Evolutionary conservation across 2,329 filamentous ascomycete species (phyloP).

Genomic region (Clarireedia sp.): DNA sequence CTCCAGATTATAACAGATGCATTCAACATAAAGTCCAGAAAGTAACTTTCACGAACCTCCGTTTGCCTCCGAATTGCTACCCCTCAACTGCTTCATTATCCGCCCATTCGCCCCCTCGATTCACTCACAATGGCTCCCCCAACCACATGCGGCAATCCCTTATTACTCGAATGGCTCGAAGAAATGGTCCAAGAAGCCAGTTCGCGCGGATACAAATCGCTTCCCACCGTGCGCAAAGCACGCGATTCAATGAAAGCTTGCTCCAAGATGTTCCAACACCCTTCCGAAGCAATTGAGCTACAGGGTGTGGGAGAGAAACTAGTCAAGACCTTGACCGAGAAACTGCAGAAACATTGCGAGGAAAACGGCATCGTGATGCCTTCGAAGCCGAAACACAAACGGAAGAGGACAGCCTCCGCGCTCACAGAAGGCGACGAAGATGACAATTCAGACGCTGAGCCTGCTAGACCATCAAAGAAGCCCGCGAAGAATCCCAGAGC

Average conservation of each 20-base stretch:
- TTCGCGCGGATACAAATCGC: slow-evolving; percentile 60
- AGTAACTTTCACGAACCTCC: too few species aligned
- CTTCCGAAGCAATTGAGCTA: slow-evolving; percentile 64
- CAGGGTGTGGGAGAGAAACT: slow-evolving; percentile 67
- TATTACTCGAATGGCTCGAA: slow-evolving; percentile 65
- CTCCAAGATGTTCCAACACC: slow-evolving; percentile 55
- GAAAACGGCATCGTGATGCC: slow-evolving; percentile 64
- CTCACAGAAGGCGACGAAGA: neutral
- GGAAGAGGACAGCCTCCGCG: neutral
- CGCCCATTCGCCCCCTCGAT: neutral
- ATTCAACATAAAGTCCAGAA: too few species aligned
- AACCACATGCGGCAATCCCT: slow-evolving; percentile 46
- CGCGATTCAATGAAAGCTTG: slow-evolving; percentile 71
- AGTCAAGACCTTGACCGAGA: slow-evolving; percentile 59
- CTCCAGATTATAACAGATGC: too few species aligned
- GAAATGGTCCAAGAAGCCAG: slow-evolving; percentile 67
- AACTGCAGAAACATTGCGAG: slow-evolving; percentile 51
- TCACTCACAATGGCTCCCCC: neutral
- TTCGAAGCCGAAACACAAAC: slow-evolving; percentile 39
- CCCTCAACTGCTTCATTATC: neutral
- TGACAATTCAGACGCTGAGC: slow-evolving; percentile 7
- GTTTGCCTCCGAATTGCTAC: neutral
- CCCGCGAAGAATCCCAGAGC: slow-evolving; percentile 43
- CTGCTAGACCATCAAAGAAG: slow-evolving; percentile 42
- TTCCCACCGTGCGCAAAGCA: slow-evolving; percentile 39